phyloP scores from a whole-genome alignment of 192 early-diverging fungal genomes.

The Funneliformis geosporum region DNA sequence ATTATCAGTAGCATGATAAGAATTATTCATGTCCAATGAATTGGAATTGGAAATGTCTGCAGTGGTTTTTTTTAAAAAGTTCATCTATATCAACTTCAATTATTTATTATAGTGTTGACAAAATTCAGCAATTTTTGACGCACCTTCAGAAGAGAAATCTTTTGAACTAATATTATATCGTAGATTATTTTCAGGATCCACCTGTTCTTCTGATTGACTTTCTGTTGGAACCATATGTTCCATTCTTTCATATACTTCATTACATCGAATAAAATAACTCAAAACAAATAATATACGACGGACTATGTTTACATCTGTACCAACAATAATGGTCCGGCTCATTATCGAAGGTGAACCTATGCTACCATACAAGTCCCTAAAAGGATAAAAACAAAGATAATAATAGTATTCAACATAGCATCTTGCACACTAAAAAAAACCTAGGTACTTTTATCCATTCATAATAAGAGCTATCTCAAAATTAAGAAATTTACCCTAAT shows the following conservation, averaged over 20 bases:
- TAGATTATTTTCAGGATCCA: background rate
- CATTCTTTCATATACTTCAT: slow-evolving; percentile 54
- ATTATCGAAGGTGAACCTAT: slow-evolving; percentile 51
- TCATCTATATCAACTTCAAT: too few species aligned
- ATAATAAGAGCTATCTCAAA: background rate
- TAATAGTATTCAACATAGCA: background rate
- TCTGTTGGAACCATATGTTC: slow-evolving; percentile 10
- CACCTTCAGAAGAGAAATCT: background rate
- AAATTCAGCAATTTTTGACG: too few species aligned
- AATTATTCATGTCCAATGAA: background rate
- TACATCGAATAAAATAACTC: slow-evolving; percentile 61
- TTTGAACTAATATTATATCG: background rate
- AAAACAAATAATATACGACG: slow-evolving; percentile 53
- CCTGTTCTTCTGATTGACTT: background rate
- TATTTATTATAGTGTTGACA: too few species aligned
- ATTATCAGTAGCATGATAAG: background rate
- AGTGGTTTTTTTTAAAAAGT: background rate
- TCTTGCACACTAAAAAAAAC: background rate
- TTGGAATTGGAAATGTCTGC: background rate
- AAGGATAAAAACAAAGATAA: background rate
- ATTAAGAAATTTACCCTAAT: slow-evolving; percentile 42
- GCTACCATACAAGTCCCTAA: slow-evolving; percentile 55
- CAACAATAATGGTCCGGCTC: slow-evolving; percentile 55
- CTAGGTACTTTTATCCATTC: background rate
- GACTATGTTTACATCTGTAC: slow-evolving; percentile 47